A percentile compares a stretch with the other conserved stretches of the same genome.
These are phyloP conservation scores for Bassia scoparia DNA, from an alignment of 148 eudicot genomes.

Conservation along the genomic window DNA sequence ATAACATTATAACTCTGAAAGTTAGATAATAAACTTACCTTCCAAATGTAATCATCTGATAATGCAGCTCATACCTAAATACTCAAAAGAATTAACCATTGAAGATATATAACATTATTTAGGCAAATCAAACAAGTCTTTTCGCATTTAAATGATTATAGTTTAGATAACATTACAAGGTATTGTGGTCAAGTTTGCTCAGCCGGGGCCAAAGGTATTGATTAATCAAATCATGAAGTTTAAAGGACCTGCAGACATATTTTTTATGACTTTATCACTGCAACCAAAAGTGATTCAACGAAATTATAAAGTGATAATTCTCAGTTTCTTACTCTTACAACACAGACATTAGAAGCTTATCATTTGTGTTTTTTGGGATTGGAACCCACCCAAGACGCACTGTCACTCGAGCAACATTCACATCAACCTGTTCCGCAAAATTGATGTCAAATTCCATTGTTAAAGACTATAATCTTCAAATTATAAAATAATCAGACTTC, in stretches of 20 bases:
- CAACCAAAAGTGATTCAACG: neutral
- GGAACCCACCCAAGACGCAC: slow-evolving; percentile 48
- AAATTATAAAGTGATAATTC: neutral
- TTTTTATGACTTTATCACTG: neutral
- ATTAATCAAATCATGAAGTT: slow-evolving; percentile 34
- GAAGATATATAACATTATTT: neutral
- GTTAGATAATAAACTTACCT: slow-evolving; percentile 26
- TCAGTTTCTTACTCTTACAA: slow-evolving; percentile 31
- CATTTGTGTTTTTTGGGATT: slow-evolving; percentile 21
- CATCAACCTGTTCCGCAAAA: slow-evolving; percentile 36
- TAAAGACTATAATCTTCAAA: no score
- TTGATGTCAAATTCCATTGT: neutral
- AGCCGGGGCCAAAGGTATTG: slow-evolving; percentile 48
- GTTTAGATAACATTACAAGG: slow-evolving; percentile 32
- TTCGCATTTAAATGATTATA: neutral
- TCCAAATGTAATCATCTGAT: slow-evolving; percentile 46
- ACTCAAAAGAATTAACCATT: neutral
- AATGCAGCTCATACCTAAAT: slow-evolving; percentile 41
- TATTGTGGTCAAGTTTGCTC: slow-evolving; percentile 41
- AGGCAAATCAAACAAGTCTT: neutral
- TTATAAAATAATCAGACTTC: no score
- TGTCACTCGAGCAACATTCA: slow-evolving; percentile 41
- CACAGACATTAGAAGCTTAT: slow-evolving; percentile 20
- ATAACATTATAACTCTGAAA: neutral
- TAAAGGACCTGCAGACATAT: slow-evolving; percentile 32